Evolutionary conservation across 495 filamentous ascomycete species (phyloP).

Genomic region (Elaphomyces granulatus): DNA sequence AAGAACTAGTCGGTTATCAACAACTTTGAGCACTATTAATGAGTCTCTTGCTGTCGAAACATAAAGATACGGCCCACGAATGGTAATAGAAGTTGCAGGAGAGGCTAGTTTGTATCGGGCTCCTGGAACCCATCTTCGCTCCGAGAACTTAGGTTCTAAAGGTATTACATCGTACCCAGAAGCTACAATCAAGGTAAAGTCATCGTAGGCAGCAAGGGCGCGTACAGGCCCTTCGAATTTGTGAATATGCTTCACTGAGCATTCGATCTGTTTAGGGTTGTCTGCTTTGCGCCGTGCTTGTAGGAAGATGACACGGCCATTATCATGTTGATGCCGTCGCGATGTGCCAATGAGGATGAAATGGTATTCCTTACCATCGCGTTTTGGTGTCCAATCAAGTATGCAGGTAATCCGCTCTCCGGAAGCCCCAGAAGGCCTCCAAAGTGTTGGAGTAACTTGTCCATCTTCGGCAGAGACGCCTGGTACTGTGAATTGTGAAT

Average conservation of each 20-base stretch:
- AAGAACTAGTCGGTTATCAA: constrained; percentile 18
- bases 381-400: constrained; percentile 33
- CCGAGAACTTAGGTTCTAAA: constrained; percentile 19
- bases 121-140: constrained; percentile 18
- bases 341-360: constrained; percentile 33
- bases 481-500: not conserved
- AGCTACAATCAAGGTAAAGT: constrained; percentile 26
- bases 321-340: constrained; percentile 14
- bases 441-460: constrained; percentile 5
- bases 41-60: constrained; percentile 32
- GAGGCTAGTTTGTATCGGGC: constrained; percentile 24
- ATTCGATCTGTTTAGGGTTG: constrained; percentile 19
- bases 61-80: constrained; percentile 25
- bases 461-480: not conserved
- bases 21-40: constrained; percentile 23
- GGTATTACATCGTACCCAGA: constrained; percentile 25
- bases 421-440: constrained; percentile 22
- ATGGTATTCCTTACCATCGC: constrained; percentile 29
- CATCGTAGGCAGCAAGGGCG: constrained; percentile 28
- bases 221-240: constrained; percentile 24
- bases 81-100: constrained; percentile 28
- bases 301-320: constrained; percentile 25
- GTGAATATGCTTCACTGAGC: constrained; percentile 25
- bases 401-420: constrained; percentile 37
- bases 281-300: constrained; percentile 16